phyloP scores from a whole-genome alignment of 495 filamentous ascomycete genomes.

The Penicillium robsamsonii region DNA sequence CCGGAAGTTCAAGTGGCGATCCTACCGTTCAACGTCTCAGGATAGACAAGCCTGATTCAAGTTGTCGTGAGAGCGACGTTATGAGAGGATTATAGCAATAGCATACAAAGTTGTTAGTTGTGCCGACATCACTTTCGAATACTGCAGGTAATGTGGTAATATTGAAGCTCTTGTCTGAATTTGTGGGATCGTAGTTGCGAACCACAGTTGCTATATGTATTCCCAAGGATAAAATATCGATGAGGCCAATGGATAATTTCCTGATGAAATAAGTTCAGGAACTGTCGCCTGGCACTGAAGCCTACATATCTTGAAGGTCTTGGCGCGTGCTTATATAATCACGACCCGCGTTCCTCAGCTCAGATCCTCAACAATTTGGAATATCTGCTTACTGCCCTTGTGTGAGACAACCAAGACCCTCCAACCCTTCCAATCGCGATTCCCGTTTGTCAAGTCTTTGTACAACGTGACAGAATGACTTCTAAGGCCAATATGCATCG shows the following conservation, averaged over 20 bases:
- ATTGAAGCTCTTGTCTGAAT: background rate
- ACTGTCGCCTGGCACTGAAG: too few species aligned
- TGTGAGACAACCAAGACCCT: background rate
- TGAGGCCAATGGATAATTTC: background rate
- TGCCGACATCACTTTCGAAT: background rate
- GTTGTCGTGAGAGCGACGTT: background rate
- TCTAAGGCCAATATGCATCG: background rate
- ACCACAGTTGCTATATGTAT: too few species aligned
- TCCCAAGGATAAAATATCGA: background rate
- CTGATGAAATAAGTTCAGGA: background rate
- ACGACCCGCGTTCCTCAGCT: background rate
- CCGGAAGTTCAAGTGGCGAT: background rate
- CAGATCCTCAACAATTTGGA: background rate
- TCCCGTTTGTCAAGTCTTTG: background rate
- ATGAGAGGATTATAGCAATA: background rate
- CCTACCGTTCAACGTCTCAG: background rate
- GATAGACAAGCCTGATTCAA: background rate
- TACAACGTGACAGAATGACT: background rate
- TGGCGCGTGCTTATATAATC: background rate
- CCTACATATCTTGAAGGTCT: background rate
- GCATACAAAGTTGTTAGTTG: background rate
- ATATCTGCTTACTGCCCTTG: background rate
- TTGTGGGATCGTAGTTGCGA: background rate
- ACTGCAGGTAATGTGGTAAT: background rate
- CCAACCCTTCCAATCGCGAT: background rate